Base-by-base conservation (phyloP, 495 filamentous ascomycete species). In the Chaetomium fimeti region DNA sequence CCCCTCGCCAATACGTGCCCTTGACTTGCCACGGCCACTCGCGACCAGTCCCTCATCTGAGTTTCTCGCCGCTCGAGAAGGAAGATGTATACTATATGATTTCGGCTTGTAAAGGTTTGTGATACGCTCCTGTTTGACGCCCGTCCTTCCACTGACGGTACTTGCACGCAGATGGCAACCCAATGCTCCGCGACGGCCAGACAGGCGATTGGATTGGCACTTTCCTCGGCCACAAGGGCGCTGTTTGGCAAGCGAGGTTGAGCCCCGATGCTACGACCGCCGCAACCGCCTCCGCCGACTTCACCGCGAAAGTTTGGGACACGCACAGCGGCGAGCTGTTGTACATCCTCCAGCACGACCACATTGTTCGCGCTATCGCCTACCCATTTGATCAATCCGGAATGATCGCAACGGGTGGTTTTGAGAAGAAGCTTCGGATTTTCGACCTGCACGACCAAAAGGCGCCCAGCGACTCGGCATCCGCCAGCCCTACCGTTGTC, bases 161-260 rank as follows among this genome's bases (percentile, higher is more conserved):
- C 38, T 56, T 47, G 55, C 65, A 51, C 65, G 24, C 71, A 93
- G 94, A 98, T 77, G 92, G 91, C 70, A 97, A 97, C 75, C 94
- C 94, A 40, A 98, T 98, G 93, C 90, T 98, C 69, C 89, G 94
- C 61, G 91, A 98, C 82, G 94, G 94, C 59, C 85, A 96, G 60
- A 98, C 94, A 18, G 94, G 94, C 60, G 94, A 98, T 75, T 98
- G 91, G 94, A 98, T 98, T 66, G 94, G 94, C 42, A 98, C 95
- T 43, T 98, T 98, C 71, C 86, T 98, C 59, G 93, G 94, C 51
- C 94, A 98, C 79, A 98, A 98, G 79, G 94, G 94, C 64, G 94
- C 94, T 20, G 92, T 97, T 57, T 98, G 93, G 91, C 92, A 96
- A 80, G 89, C 92, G 28, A 85, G 93, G 60, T 84, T 98, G 13